These are phyloP conservation scores for Blastomyces percursus DNA, from an alignment of 2,329 filamentous ascomycete species.

Conservation along the genomic window DNA sequence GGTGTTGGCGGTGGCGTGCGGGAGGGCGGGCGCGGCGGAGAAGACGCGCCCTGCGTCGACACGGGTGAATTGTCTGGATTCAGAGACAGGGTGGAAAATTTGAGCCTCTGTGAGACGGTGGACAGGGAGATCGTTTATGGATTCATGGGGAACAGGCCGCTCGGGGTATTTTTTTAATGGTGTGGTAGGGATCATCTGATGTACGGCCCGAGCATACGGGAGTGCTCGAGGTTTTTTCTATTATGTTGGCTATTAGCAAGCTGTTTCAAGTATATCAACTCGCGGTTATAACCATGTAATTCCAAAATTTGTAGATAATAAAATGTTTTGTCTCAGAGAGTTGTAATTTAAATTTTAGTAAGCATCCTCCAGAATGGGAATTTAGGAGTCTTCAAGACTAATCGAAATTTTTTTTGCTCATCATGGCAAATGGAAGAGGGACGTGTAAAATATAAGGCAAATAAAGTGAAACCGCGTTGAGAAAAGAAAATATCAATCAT, in stretches of 20 bases:
- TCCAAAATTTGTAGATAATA: slow-evolving; percentile 12
- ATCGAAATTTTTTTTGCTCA: slow-evolving; percentile 72
- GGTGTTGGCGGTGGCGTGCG: slow-evolving; percentile 16
- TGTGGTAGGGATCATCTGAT: slow-evolving; percentile 70
- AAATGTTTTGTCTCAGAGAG: slow-evolving; percentile 50
- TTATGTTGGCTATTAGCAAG: slow-evolving; percentile 17
- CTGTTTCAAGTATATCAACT: slow-evolving; percentile 3
- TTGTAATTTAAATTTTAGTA: slow-evolving; percentile 56
- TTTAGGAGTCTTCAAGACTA: slow-evolving; percentile 94
- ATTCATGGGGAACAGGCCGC: slow-evolving; percentile 42
- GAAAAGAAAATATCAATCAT: slow-evolving; percentile 5
- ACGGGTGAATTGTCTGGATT: slow-evolving; percentile 55
- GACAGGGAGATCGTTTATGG: slow-evolving; percentile 53
- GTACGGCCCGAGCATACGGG: slow-evolving; percentile 65
- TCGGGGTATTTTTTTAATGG: slow-evolving; percentile 31
- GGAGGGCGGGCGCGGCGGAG: slow-evolving; percentile 33
- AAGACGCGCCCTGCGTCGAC: slow-evolving; percentile 55
- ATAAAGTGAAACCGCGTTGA: not conserved
- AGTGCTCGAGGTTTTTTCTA: slow-evolving; percentile 67
- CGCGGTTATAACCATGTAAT: too few relatives aligned
- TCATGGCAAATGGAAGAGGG: slow-evolving; percentile 37
- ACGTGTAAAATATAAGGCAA: slow-evolving; percentile 1
- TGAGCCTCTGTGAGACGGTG: slow-evolving; percentile 44
- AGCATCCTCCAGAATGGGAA: slow-evolving; percentile 40
- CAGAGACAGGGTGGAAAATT: slow-evolving; percentile 53